Percentiles rank a stretch among this genome's conserved stretches.
These are phyloP conservation scores for Aureobasidium pullulans DNA, from an alignment of 2,329 filamentous ascomycete species.

Conservation along the genomic window DNA sequence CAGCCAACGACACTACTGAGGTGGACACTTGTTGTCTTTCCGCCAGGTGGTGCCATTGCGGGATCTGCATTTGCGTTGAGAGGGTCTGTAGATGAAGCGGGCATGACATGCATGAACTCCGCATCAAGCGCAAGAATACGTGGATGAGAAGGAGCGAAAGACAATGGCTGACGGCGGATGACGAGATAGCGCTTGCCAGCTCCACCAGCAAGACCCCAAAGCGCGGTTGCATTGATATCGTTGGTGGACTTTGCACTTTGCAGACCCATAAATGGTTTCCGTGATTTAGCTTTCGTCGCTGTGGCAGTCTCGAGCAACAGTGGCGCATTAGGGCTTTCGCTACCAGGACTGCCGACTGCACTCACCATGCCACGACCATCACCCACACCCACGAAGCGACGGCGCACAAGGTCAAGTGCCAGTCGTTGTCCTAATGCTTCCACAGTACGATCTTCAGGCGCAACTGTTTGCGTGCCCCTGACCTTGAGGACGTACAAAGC, in stretches of 20 bases:
- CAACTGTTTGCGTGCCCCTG: slow-evolving; percentile 64
- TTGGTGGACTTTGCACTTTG: slow-evolving; percentile 13
- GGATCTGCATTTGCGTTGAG: slow-evolving; percentile 27
- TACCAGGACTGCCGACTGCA: slow-evolving; percentile 61
- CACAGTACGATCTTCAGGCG: slow-evolving; percentile 69
- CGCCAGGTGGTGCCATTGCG: slow-evolving; percentile 24
- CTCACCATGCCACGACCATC: slow-evolving; percentile 35
- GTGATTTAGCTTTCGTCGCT: slow-evolving; percentile 41
- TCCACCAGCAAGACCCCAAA: slow-evolving; percentile 14
- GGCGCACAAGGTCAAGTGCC: slow-evolving; percentile 67
- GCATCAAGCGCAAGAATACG: slow-evolving; percentile 72
- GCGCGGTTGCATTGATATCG: slow-evolving; percentile 36
- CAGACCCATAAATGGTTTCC: slow-evolving; percentile 13
- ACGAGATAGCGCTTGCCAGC: slow-evolving; percentile 64
- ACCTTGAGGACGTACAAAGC: slow-evolving; percentile 72
- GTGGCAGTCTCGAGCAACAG: slow-evolving; percentile 48
- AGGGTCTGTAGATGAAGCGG: slow-evolving; percentile 29
- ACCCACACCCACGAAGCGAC: slow-evolving; percentile 59
- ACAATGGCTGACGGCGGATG: slow-evolving; percentile 75
- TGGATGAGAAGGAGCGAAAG: slow-evolving; percentile 68
- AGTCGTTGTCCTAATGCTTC: slow-evolving; percentile 68
- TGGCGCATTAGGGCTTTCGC: slow-evolving; percentile 61
- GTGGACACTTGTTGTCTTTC: slow-evolving; percentile 70
- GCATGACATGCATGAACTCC: slow-evolving; percentile 82
- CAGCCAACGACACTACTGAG: slow-evolving; percentile 76